Evolutionary conservation across 2,329 filamentous ascomycete species (phyloP), one percentile per base, ranked within the genome.

Genomic region (Cytospora piceae): DNA sequence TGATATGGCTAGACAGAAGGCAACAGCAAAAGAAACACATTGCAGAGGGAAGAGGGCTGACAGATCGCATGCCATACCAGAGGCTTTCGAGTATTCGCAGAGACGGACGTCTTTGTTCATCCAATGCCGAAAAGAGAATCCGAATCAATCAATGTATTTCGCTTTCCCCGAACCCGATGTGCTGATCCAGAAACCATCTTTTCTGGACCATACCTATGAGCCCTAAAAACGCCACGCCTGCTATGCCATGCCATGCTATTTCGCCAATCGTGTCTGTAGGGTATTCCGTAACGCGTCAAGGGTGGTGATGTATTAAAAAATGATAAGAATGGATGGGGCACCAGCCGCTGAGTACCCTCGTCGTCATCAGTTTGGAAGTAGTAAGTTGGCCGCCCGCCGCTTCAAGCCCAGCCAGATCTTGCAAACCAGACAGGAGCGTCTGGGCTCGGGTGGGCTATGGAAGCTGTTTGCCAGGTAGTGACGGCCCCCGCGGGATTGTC

Each of bases 391-490:
- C n/a, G 39, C 31, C 22, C 56, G 51, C 27, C 63, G 63, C 56
- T 61, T 67, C 37, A 66, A 17, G n/a, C 55, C 59, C 31, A 22
- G 22, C 66, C 66, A 66, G 31, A 34, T 54, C 46, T 52, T 66
- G 59, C 58, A 66, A 24, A 66, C 52, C 22, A 63, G 46, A 60
- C 63, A 66, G 22, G 49, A 51, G 20, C 39, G 42, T 8, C 22
- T 34, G 9, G 31, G 6, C 6, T 22, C 51, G 5, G 39, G 31
- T 15, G 31, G 61, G 15, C 29, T n/a, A n/a, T 20, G 29, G 61
- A 20, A 24, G 31, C 22, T 31, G 39, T 15, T 42, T 4, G 39
- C 39, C 17, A 20, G 5, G 39, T 42, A n/a, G 20, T 42, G 39
- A 12, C 20, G 15, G 8, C 3, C 6, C 5, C 4, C 39, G 11